A percentile compares a stretch with the other conserved stretches of the same genome.
phyloP scores from a whole-genome alignment of 179 eudicot genomes.

The Beta corolliflora region DNA sequence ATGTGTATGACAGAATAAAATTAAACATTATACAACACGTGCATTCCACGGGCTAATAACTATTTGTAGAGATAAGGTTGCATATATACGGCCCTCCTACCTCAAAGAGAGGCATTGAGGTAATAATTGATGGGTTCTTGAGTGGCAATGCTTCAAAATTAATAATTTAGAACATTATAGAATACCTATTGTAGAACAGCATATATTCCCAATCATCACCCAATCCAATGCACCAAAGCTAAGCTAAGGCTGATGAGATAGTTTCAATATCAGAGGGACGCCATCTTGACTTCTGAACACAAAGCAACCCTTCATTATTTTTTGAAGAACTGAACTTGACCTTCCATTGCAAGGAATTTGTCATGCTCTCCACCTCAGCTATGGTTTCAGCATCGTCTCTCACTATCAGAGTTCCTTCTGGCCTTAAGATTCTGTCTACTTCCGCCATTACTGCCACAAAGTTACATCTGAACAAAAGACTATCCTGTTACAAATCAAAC shows the following conservation, averaged over 20 bases:
- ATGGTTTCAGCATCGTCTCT: constrained; percentile 42
- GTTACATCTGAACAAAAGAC: constrained; percentile 36
- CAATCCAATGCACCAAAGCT: constrained; percentile 2
- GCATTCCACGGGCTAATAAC: too few relatives aligned
- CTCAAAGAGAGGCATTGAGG: too few relatives aligned
- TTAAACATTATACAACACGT: too few relatives aligned
- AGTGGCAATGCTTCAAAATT: constrained; percentile 4
- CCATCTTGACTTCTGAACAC: constrained; percentile 50
- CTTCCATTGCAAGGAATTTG: constrained; percentile 45
- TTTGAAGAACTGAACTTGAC: constrained; percentile 23
- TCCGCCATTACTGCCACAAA: constrained; percentile 45
- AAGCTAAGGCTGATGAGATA: constrained; percentile 39
- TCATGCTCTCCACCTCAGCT: constrained; percentile 40
- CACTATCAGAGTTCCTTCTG: constrained; percentile 41
- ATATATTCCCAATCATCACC: neutral
- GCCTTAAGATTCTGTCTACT: constrained; percentile 49
- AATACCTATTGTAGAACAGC: constrained; percentile 1
- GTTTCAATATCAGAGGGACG: constrained; percentile 41
- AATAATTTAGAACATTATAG: constrained; percentile 14
- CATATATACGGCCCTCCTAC: too few relatives aligned
- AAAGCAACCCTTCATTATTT: constrained; percentile 41
- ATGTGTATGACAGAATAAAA: too few relatives aligned
- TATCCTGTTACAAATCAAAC: neutral
- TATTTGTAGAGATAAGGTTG: too few relatives aligned
- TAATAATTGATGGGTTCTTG: neutral